A percentile compares a stretch with the other conserved stretches of the same genome.
Conservation (phyloP, 331 rosid genomes). For the Malus hybrid region DNA sequence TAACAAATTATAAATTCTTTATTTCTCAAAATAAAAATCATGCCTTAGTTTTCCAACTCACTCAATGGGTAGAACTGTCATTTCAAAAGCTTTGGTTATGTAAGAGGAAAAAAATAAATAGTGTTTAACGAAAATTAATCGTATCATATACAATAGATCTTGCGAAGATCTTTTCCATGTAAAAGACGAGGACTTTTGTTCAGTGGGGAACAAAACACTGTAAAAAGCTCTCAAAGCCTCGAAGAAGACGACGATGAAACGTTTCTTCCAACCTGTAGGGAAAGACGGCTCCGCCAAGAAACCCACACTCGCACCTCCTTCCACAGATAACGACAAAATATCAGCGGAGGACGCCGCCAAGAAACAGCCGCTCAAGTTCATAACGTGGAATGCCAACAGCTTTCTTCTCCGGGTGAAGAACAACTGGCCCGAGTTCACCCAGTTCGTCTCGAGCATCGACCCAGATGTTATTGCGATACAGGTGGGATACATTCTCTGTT, state of each 20-base stretch:
- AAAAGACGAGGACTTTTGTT: background rate
- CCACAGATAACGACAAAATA: slow-evolving; percentile 17
- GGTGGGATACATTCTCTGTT: slow-evolving; percentile 18
- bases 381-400: slow-evolving; percentile 98
- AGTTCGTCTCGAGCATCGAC: slow-evolving; percentile 49
- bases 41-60: no score
- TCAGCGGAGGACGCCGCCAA: slow-evolving; percentile 19
- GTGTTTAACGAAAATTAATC: no score
- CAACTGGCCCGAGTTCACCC: slow-evolving; percentile 62
- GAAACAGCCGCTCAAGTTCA: slow-evolving; percentile 69
- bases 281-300: slow-evolving; percentile 68
- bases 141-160: no score
- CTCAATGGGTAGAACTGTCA: no score
- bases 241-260: slow-evolving; percentile 45
- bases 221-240: background rate
- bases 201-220: background rate
- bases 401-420: slow-evolving; percentile 78
- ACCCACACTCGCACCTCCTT: slow-evolving; percentile 31
- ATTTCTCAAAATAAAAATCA: no score
- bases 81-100: no score
- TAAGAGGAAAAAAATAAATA: no score
- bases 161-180: background rate
- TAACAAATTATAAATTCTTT: no score
- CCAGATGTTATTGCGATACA: slow-evolving; percentile 88
- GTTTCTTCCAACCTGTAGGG: slow-evolving; percentile 67